These are phyloP conservation scores for Suillus tomentosus DNA, from an alignment of 768 basidiomycete genomes.

Conservation along the genomic window DNA sequence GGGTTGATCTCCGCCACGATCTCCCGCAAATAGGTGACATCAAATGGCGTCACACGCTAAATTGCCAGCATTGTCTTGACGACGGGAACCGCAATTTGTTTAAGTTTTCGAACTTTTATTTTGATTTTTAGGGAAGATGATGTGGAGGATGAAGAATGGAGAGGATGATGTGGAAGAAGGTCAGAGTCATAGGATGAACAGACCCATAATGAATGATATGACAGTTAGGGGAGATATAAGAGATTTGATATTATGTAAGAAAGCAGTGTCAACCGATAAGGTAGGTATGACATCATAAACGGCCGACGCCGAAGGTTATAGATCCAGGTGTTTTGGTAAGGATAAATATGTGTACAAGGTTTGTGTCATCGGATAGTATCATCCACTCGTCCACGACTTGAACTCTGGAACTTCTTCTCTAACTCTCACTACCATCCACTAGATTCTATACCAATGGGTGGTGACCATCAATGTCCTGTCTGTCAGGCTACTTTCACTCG, in stretches of 20 bases:
- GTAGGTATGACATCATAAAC: slow-evolving; percentile 12
- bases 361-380: slow-evolving; percentile 36
- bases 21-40: slow-evolving; percentile 33
- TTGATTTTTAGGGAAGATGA: background rate
- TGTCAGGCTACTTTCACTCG: slow-evolving; percentile 87
- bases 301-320: background rate
- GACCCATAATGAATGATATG: background rate
- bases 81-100: slow-evolving; percentile 18
- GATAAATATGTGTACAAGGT: slow-evolving; percentile 39
- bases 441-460: slow-evolving; percentile 53
- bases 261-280: slow-evolving; percentile 10
- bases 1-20: slow-evolving; percentile 66
- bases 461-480: slow-evolving; percentile 85
- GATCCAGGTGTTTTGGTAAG: slow-evolving; percentile 20
- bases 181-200: background rate
- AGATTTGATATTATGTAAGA: slow-evolving; percentile 5
- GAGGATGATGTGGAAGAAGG: background rate
- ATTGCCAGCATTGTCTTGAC: slow-evolving; percentile 34
- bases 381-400: slow-evolving; percentile 25
- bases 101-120: background rate
- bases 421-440: background rate
- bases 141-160: background rate
- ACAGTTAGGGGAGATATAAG: slow-evolving; percentile 10
- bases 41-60: slow-evolving; percentile 30
- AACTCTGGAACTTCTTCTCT: slow-evolving; percentile 21